Conservation (phyloP, 768 basidiomycete genomes). For the Lactarius hengduanensis region DNA sequence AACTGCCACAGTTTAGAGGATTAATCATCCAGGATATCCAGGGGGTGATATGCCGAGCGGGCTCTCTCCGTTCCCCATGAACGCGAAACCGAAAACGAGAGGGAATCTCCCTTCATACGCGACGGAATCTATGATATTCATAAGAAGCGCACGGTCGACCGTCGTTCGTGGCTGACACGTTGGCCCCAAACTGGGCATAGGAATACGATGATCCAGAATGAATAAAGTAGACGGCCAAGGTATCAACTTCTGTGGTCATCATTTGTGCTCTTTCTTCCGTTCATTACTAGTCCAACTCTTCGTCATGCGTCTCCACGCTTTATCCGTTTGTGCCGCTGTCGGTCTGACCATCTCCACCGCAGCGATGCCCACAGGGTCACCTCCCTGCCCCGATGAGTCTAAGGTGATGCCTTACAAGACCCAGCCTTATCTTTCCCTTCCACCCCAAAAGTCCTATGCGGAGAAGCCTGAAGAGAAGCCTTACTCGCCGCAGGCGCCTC, state of each 20-base stretch:
- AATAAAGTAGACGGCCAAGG: conserved; percentile 11
- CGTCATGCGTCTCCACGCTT: conserved; percentile 14
- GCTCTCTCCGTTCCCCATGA: background rate
- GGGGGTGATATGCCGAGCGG: background rate
- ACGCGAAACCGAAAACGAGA: background rate
- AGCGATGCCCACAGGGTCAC: conserved; percentile 12
- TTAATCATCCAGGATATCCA: background rate
- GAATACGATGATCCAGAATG: conserved; percentile 12
- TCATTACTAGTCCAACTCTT: conserved; percentile 19
- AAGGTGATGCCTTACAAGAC: background rate
- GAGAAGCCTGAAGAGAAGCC: background rate
- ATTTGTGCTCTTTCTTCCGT: conserved; percentile 9
- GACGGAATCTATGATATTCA: background rate
- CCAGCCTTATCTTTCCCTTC: background rate
- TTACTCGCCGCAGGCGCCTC: background rate
- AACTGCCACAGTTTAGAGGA: background rate
- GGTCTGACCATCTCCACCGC: conserved; percentile 2
- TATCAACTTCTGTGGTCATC: background rate
- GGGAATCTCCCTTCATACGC: background rate
- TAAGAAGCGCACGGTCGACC: background rate
- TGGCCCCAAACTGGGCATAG: conserved; percentile 5
- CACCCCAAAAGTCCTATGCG: background rate
- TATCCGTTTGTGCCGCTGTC: conserved; percentile 10
- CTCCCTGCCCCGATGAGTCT: conserved; percentile 4
- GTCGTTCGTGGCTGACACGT: background rate